Percentiles rank a stretch among this genome's conserved stretches.
phyloP scores from a whole-genome alignment of 768 basidiomycete genomes.

The Macrolepiota fuliginosa region DNA sequence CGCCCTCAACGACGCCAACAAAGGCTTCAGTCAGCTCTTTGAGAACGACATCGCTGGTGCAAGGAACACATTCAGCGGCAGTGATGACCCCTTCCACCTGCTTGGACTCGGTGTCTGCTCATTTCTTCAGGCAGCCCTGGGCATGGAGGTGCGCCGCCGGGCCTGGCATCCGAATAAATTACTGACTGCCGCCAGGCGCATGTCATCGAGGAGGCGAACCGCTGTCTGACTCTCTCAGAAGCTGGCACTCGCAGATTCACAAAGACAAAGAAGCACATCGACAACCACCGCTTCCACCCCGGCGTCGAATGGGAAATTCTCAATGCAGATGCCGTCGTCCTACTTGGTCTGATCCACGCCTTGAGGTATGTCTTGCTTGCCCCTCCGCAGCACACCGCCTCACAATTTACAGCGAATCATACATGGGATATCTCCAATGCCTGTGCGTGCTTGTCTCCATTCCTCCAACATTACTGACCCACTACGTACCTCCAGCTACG shows the following conservation, averaged over 20 bases:
- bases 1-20: slow-evolving; percentile 33
- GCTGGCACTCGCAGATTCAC: slow-evolving; percentile 55
- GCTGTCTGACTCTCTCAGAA: slow-evolving; percentile 55
- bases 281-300: slow-evolving; percentile 44
- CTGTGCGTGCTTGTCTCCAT: slow-evolving; percentile 42
- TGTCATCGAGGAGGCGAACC: slow-evolving; percentile 62
- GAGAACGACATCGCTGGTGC: slow-evolving; percentile 62
- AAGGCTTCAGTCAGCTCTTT: slow-evolving; percentile 69
- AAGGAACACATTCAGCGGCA: slow-evolving; percentile 42
- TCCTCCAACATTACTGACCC: neutral
- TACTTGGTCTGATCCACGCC: slow-evolving; percentile 70
- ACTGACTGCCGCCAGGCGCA: slow-evolving; percentile 36
- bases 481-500: slow-evolving; percentile 24
- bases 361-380: slow-evolving; percentile 46
- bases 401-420: slow-evolving; percentile 57
- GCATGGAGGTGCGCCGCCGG: slow-evolving; percentile 63
- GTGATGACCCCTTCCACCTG: slow-evolving; percentile 67
- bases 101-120: slow-evolving; percentile 70
- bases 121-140: slow-evolving; percentile 75
- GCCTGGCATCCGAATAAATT: neutral
- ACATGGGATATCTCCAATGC: slow-evolving; percentile 78
- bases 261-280: slow-evolving; percentile 28
- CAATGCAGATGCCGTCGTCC: slow-evolving; percentile 67
- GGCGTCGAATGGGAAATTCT: slow-evolving; percentile 79
- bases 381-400: neutral